phyloP scores from a whole-genome alignment of 805 yeast genomes.

The Cyberlindnera mycetangii region DNA sequence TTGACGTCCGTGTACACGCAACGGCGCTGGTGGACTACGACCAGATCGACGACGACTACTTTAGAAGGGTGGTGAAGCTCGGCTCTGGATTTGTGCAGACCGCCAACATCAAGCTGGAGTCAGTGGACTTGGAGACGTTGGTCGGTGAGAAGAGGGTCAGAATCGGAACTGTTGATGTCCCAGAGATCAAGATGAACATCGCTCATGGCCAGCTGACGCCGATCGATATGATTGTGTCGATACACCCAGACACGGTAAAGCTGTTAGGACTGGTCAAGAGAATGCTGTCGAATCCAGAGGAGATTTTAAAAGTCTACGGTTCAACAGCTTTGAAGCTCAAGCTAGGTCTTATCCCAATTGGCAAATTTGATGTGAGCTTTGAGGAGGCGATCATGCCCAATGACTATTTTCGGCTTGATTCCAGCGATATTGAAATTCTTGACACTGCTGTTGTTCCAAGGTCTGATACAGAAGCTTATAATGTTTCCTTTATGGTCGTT shows the following conservation, averaged over 20 bases:
- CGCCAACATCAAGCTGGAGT: conserved; percentile 30
- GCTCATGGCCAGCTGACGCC: conserved; percentile 26
- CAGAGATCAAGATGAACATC: conserved; percentile 34
- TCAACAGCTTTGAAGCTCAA: conserved; percentile 31
- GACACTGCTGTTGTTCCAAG: conserved; percentile 27
- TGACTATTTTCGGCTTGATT: conserved; percentile 20
- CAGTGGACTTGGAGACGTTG: conserved; percentile 30
- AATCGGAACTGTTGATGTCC: conserved; percentile 33
- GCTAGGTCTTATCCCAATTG: conserved; percentile 34
- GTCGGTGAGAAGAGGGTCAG: conserved; percentile 19
- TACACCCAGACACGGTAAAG: conserved; percentile 34
- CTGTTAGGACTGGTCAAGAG: conserved; percentile 33
- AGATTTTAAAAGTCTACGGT: conserved; percentile 33
- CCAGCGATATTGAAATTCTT: conserved; percentile 24
- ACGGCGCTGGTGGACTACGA: conserved; percentile 31
- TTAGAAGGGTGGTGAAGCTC: conserved; percentile 27
- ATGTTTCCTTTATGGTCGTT: conserved; percentile 14
- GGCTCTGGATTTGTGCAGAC: conserved; percentile 33
- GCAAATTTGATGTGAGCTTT: conserved; percentile 30
- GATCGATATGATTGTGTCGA: conserved; percentile 29
- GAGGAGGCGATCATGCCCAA: conserved; percentile 30
- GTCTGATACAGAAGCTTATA: conserved; percentile 23
- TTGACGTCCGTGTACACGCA: conserved; percentile 33
- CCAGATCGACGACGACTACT: conserved; percentile 28
- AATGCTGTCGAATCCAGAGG: conserved; percentile 31